Evolutionary conservation across 108 stramenopile species (phyloP).

Genomic region (Nannochloropsis salina): DNA sequence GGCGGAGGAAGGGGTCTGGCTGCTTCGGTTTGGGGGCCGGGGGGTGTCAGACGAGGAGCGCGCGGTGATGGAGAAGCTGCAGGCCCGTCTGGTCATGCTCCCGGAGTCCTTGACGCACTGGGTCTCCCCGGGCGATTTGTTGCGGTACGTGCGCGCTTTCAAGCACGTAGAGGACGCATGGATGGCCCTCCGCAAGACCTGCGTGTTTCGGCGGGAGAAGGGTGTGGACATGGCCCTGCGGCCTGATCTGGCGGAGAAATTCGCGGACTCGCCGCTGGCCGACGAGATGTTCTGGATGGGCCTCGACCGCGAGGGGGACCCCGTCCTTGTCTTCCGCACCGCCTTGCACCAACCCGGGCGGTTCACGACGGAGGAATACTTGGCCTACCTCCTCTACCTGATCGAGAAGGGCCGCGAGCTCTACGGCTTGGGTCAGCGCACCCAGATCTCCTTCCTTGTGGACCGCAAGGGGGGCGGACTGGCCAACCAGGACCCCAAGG

Average conservation of each 20-base stretch:
- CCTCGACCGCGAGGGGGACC: not conserved
- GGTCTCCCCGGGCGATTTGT: not conserved
- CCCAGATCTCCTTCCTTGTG: not conserved
- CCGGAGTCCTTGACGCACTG: not conserved
- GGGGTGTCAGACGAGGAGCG: not conserved
- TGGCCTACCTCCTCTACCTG: not conserved
- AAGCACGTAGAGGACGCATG: not conserved
- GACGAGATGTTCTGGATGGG: not conserved
- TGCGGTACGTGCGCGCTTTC: not conserved
- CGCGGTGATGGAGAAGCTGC: not conserved
- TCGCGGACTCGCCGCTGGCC: not conserved
- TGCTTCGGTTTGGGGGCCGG: not conserved
- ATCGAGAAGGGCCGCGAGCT: not conserved
- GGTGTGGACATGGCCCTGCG: not conserved
- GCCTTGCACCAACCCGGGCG: not conserved
- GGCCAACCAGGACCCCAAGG: constrained; percentile 1
- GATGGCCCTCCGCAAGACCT: not conserved
- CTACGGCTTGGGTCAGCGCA: not conserved
- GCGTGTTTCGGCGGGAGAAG: not conserved
- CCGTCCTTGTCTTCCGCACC: not conserved
- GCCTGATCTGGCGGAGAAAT: not conserved
- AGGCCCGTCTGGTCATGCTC: not conserved
- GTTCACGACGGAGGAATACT: not conserved
- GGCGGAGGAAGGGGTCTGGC: not conserved
- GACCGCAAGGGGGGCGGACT: not conserved